A percentile compares a stretch with the other conserved stretches of the same genome.
Evolutionary conservation across 768 basidiomycete species (phyloP).

Genomic region (Mycena vulgaris): DNA sequence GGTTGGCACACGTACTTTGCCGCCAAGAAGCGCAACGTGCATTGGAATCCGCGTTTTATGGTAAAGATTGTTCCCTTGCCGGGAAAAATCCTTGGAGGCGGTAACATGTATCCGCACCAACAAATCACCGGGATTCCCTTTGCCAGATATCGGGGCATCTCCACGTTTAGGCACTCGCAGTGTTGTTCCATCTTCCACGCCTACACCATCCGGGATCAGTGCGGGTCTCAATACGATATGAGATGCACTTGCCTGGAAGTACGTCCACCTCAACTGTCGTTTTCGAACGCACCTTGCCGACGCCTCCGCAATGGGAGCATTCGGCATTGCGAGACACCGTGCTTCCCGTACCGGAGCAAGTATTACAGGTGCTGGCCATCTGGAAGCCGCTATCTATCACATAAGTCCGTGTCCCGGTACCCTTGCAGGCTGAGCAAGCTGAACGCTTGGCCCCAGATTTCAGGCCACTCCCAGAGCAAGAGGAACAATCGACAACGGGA

Average conservation of each 20-base stretch:
- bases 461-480: constrained; percentile 90
- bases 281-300: constrained; percentile 88
- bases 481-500: constrained; percentile 86
- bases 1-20: constrained; percentile 92
- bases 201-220: constrained; percentile 56
- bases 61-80: constrained; percentile 94
- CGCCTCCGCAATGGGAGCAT: constrained; percentile 87
- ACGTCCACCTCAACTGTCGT: constrained; percentile 87
- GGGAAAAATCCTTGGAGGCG: constrained; percentile 86
- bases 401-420: constrained; percentile 90
- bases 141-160: constrained; percentile 86
- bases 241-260: constrained; percentile 78
- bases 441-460: constrained; percentile 88
- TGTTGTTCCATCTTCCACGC: constrained; percentile 96
- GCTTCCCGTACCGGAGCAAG: constrained; percentile 87
- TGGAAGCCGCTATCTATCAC: constrained; percentile 95
- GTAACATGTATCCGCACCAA: constrained; percentile 89
- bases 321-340: constrained; percentile 83
- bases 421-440: constrained; percentile 86
- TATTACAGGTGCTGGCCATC: constrained; percentile 92
- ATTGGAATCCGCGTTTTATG: constrained; percentile 93
- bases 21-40: constrained; percentile 94
- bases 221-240: background rate
- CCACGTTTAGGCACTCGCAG: constrained; percentile 86
- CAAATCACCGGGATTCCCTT: constrained; percentile 87